phyloP scores from a whole-genome alignment of 345 rosid genomes.

The Eucalyptus cladocalyx region DNA sequence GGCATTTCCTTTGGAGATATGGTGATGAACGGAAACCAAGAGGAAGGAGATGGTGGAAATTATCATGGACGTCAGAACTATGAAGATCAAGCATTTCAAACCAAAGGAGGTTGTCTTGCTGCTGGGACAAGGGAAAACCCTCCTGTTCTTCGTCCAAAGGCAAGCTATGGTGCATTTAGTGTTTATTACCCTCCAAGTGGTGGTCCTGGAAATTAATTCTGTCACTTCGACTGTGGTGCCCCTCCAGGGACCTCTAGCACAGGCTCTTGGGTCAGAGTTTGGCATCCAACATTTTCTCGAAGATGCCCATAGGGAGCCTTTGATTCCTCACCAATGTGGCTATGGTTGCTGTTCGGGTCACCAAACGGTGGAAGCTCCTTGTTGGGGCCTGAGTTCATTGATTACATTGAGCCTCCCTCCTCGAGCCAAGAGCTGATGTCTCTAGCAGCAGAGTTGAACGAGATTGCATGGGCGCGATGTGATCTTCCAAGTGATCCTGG shows the following conservation, averaged over 20 bases:
- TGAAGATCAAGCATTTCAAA: no score
- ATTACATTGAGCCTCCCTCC: slow-evolving; percentile 52
- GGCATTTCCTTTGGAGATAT: no score
- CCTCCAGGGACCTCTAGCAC: slow-evolving; percentile 40
- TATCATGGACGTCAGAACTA: no score
- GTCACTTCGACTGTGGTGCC: slow-evolving; percentile 20
- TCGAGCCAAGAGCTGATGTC: slow-evolving; percentile 61
- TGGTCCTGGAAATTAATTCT: slow-evolving; percentile 5
- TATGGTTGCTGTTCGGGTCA: slow-evolving; percentile 45
- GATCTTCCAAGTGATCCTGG: slow-evolving; percentile 3
- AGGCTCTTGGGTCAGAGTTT: slow-evolving; percentile 32
- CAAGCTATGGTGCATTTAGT: slow-evolving; percentile 62
- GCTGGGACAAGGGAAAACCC: neutral
- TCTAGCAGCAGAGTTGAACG: slow-evolving; percentile 76
- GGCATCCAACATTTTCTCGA: slow-evolving; percentile 41
- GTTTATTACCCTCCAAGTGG: slow-evolving; percentile 29
- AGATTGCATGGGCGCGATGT: slow-evolving; percentile 73
- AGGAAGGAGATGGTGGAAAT: no score
- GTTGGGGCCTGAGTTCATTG: slow-evolving; percentile 79
- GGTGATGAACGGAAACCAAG: no score
- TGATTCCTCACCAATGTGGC: slow-evolving; percentile 58
- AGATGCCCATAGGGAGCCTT: slow-evolving; percentile 35
- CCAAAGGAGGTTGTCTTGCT: no score
- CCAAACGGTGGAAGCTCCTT: slow-evolving; percentile 17
- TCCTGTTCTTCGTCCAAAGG: slow-evolving; percentile 31